Evolutionary conservation across 177 flowering plant species (phyloP).

Genomic region (Vitis hybrid): DNA sequence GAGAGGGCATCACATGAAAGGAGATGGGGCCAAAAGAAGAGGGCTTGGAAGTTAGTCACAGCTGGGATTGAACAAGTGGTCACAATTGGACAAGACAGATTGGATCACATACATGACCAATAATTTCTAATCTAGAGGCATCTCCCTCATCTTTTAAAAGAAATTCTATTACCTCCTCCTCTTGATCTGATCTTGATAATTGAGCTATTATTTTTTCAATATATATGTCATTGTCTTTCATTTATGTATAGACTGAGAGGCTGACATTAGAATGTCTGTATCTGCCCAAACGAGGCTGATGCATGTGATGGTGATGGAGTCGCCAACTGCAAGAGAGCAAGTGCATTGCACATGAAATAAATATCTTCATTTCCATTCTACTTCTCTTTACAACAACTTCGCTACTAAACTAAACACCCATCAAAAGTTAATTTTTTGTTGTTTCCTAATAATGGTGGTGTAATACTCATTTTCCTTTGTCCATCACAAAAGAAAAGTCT

Average conservation of each 20-base stretch:
- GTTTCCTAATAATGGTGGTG: too few relatives aligned
- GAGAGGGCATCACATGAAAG: slow-evolving; percentile 22
- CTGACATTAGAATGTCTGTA: slow-evolving; percentile 22
- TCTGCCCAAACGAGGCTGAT: slow-evolving; percentile 14
- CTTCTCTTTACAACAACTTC: too few relatives aligned
- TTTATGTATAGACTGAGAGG: not conserved
- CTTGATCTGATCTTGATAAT: slow-evolving; percentile 44
- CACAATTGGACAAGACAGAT: slow-evolving; percentile 39
- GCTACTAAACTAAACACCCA: too few relatives aligned
- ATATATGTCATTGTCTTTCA: slow-evolving; percentile 2
- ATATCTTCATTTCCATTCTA: too few relatives aligned
- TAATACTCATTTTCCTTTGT: not conserved
- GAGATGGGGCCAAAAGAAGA: slow-evolving; percentile 16
- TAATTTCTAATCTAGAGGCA: slow-evolving; percentile 41
- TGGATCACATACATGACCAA: slow-evolving; percentile 31
- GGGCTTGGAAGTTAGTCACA: slow-evolving; percentile 31
- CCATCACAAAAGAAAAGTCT: too few relatives aligned
- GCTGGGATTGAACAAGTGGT: slow-evolving; percentile 43
- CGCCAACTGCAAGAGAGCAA: not conserved
- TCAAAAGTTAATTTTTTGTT: too few relatives aligned
- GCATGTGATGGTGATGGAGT: slow-evolving; percentile 13
- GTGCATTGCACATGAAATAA: not conserved
- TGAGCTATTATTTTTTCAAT: slow-evolving; percentile 17
- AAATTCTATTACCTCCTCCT: not conserved
- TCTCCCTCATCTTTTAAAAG: slow-evolving; percentile 10